Base-by-base conservation (phyloP, 2,329 filamentous ascomycete species). In the Fusarium sp. region DNA sequence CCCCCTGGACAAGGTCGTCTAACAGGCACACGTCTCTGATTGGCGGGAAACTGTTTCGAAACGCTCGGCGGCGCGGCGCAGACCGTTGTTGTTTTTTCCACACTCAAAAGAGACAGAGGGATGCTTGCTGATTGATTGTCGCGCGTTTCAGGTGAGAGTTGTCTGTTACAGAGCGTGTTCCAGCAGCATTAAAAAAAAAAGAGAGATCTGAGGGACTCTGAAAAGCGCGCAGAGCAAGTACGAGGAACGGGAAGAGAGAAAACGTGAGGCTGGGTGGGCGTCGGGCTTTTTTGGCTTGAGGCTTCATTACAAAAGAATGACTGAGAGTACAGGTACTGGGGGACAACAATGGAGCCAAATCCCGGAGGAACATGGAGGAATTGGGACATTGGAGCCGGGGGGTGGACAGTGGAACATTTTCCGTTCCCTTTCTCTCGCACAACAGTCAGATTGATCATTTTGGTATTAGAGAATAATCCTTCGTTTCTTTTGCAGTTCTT, bases 21-120 rank as follows among this genome's bases (percentile, higher is more conserved):
- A 45, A 58, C 27, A 58, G 29, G 31, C 22, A 40, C 40, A 56
- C 52, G 40, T 57, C 60, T 65, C 70, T 73, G 68, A 77, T 77
- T 77, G 75, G 75, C 75, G 75, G 75, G 74, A 77, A 77, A 60
- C 71, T 67, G 75, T 77, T 77, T 77, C 75, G 75, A 77, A 77
- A 77, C 75, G 71, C 75, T 74, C 50, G 64, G 73, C 68, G 66
- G 66, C n/a, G 73, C 52, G 66, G 68, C 66, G 67, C 66, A 27
- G 45, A 73, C 66, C 35, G 35, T 36, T 36, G 70, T 45, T 45
- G 47, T 65, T 68, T 56, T 65, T 45, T 56, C 16, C 59, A 27
- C 36, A 31, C 66, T 70, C 35, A 36, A 16, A 33, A 36, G 35
- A 36, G 14, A 36, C 35, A 16, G 35, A 36, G 16, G 35, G 14